phyloP scores from a whole-genome alignment of 768 basidiomycete genomes.

The Leucosporidium scottii region DNA sequence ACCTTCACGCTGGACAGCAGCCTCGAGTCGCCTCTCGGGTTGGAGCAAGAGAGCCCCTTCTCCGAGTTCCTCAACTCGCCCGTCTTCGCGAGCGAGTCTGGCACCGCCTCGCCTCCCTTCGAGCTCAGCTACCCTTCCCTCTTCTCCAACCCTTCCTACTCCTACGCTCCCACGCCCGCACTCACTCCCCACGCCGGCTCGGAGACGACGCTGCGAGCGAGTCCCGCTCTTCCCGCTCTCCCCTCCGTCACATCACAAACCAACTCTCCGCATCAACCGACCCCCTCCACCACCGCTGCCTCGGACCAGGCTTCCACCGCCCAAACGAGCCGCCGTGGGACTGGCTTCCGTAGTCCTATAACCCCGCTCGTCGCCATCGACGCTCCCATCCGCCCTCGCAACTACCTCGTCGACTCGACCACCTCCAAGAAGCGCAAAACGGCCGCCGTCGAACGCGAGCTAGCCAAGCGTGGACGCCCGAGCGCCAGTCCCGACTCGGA shows the following conservation, averaged over 20 bases:
- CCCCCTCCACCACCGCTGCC: neutral
- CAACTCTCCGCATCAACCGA: neutral
- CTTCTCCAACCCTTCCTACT: neutral
- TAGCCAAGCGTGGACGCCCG: slow-evolving; percentile 20
- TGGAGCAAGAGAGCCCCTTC: neutral
- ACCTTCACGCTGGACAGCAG: neutral
- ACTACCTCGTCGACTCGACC: slow-evolving; percentile 62
- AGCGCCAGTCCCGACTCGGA: neutral
- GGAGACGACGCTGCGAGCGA: no score
- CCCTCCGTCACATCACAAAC: neutral
- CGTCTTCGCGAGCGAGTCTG: neutral
- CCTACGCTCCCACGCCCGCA: neutral
- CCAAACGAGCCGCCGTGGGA: neutral
- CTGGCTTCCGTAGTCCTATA: slow-evolving; percentile 12
- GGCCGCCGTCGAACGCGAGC: slow-evolving; percentile 23
- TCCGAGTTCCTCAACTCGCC: neutral
- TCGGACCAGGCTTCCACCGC: neutral
- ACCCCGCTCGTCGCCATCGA: slow-evolving; percentile 52
- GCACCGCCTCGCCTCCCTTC: neutral
- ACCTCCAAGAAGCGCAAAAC: slow-evolving; percentile 65
- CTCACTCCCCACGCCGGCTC: no score
- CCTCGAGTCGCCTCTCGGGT: neutral
- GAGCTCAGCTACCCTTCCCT: neutral
- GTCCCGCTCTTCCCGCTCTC: neutral
- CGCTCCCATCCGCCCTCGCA: slow-evolving; percentile 71